phyloP scores from a whole-genome alignment of 805 yeast genomes.

The Teunomyces tritomae region DNA sequence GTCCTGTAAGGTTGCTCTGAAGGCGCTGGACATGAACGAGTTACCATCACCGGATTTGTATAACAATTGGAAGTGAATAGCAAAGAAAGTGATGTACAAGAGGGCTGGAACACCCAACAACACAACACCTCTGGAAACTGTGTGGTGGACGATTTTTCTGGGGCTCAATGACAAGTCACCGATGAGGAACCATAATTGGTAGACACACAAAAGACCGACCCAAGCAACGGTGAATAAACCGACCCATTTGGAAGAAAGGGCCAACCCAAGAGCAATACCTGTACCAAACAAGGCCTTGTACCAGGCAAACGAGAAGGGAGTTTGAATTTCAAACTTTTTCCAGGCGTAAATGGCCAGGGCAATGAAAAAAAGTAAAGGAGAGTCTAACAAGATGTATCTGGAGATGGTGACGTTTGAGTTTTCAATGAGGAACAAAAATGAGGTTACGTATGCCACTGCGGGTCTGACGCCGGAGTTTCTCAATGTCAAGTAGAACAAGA shows the following conservation, averaged over 20 bases:
- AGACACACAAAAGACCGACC: slow-evolving; percentile 62
- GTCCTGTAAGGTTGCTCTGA: slow-evolving; percentile 61
- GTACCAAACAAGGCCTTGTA: slow-evolving; percentile 59
- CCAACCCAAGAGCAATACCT: slow-evolving; percentile 69
- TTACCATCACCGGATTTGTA: slow-evolving; percentile 66
- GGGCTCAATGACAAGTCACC: slow-evolving; percentile 64
- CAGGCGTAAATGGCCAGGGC: slow-evolving; percentile 66
- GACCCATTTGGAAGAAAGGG: slow-evolving; percentile 79
- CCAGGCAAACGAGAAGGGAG: slow-evolving; percentile 60
- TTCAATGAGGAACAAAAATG: slow-evolving; percentile 58
- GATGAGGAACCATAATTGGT: slow-evolving; percentile 66
- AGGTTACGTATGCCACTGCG: slow-evolving; percentile 55
- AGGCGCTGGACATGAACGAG: slow-evolving; percentile 69
- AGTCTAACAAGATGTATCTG: slow-evolving; percentile 70
- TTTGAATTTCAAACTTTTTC: slow-evolving; percentile 63
- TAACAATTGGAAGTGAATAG: slow-evolving; percentile 60
- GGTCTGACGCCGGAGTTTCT: slow-evolving; percentile 72
- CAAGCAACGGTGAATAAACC: slow-evolving; percentile 79
- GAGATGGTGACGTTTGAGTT: slow-evolving; percentile 70
- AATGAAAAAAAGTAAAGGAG: slow-evolving; percentile 75
- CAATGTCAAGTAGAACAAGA: slow-evolving; percentile 65
- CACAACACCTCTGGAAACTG: slow-evolving; percentile 48
- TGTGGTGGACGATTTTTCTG: slow-evolving; percentile 43
- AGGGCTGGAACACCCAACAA: slow-evolving; percentile 58
- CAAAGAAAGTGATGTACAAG: slow-evolving; percentile 58